These are phyloP conservation scores for Trypanosoma platydactyli DNA, from an alignment of 208 protist genomes.

Conservation along the genomic window DNA sequence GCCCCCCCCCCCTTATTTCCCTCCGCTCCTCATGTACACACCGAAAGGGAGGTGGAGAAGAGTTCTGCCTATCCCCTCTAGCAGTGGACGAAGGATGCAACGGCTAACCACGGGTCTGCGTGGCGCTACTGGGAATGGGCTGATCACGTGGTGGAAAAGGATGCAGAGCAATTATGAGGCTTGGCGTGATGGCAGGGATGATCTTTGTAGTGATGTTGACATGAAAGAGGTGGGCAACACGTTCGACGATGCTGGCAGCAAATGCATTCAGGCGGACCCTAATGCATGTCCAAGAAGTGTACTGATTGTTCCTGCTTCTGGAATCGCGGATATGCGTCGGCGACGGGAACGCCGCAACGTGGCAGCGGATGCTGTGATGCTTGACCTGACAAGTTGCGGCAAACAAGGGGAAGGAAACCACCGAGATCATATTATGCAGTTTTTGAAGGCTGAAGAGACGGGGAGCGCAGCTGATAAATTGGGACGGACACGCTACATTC, in stretches of 20 bases:
- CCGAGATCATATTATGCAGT: slow-evolving; percentile 52
- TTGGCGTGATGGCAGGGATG: slow-evolving; percentile 45
- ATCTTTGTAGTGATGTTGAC: slow-evolving; percentile 21
- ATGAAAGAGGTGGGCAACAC: neutral
- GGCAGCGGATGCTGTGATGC: slow-evolving; percentile 69
- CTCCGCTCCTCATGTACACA: too few relatives aligned
- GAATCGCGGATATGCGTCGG: slow-evolving; percentile 13
- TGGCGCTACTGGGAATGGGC: slow-evolving; percentile 7
- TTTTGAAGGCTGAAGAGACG: slow-evolving; percentile 39
- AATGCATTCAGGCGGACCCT: slow-evolving; percentile 48
- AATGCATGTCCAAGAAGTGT: slow-evolving; percentile 72
- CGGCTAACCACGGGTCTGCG: slow-evolving; percentile 3
- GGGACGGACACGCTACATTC: slow-evolving; percentile 39
- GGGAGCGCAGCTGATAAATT: slow-evolving; percentile 12
- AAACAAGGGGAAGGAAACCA: slow-evolving; percentile 46
- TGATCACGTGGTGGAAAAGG: slow-evolving; percentile 29
- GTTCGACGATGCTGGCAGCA: neutral
- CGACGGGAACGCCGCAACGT: slow-evolving; percentile 57
- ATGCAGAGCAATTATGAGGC: slow-evolving; percentile 53
- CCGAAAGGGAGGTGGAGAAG: too few relatives aligned
- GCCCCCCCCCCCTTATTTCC: too few relatives aligned
- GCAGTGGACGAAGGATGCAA: slow-evolving; percentile 4
- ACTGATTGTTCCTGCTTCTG: slow-evolving; percentile 58
- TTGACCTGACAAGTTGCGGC: slow-evolving; percentile 80
- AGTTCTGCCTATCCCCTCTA: neutral